Evolutionary conservation across 495 filamentous ascomycete genomes (phyloP).

Genomic region (Penicillium roqueforti): DNA sequence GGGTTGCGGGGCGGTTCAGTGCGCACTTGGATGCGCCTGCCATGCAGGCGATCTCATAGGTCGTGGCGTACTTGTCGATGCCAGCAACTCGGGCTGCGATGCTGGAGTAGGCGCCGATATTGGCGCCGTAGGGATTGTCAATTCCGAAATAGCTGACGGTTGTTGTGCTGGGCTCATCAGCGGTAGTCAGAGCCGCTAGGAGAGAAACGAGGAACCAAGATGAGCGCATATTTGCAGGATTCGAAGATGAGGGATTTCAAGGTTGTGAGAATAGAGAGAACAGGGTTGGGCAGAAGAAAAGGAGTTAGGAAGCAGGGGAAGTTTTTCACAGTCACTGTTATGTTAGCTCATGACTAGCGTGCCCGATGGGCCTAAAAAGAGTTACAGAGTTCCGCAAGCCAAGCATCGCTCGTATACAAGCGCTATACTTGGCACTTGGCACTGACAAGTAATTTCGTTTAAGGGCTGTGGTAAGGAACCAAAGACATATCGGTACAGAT

Average conservation of each 20-base stretch:
- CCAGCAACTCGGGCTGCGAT: conserved; percentile 22
- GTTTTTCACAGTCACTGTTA: not conserved
- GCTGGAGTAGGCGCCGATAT: conserved; percentile 13
- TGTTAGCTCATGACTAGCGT: not conserved
- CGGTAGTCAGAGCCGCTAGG: conserved; percentile 1
- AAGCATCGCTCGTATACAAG: not conserved
- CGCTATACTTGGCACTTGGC: not conserved
- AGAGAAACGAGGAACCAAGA: conserved; percentile 1
- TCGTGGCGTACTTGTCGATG: conserved; percentile 23
- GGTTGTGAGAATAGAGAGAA: not conserved
- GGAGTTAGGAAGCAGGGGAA: not conserved
- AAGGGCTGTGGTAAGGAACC: not conserved
- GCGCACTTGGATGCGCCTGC: conserved; percentile 19
- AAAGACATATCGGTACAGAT: not conserved
- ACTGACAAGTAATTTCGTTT: not conserved
- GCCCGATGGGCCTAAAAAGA: conserved; percentile 7
- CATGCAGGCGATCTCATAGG: conserved; percentile 26
- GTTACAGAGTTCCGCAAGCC: not conserved
- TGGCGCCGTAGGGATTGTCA: not conserved
- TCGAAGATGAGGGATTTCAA: not conserved
- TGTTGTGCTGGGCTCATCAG: conserved; percentile 12
- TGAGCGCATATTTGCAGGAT: not conserved
- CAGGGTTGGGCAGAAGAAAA: not conserved
- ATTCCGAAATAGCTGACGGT: conserved; percentile 3
- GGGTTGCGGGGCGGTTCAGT: conserved; percentile 18